phyloP scores from a whole-genome alignment of 1,139 yeast species.

The Blastobotrys apis region DNA sequence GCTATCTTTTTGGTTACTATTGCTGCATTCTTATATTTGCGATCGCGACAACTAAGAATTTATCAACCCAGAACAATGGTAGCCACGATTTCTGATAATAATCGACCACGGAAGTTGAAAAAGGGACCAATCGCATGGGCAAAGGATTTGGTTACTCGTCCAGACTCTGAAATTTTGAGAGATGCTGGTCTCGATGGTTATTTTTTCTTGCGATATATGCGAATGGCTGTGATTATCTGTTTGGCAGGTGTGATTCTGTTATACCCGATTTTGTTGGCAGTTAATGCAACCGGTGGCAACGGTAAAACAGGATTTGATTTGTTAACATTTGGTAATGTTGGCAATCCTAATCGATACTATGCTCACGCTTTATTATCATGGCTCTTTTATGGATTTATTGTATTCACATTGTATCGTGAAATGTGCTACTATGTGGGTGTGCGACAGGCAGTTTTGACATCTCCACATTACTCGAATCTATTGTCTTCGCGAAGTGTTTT shows the following conservation, averaged over 20 bases:
- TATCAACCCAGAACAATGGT: constrained; percentile 78
- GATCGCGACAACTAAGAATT: constrained; percentile 63
- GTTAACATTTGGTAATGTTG: constrained; percentile 74
- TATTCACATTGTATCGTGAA: constrained; percentile 77
- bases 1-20: constrained; percentile 56
- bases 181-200: constrained; percentile 88
- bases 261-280: constrained; percentile 80
- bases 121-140: constrained; percentile 36
- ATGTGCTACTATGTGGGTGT: constrained; percentile 72
- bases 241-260: constrained; percentile 59
- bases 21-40: constrained; percentile 53
- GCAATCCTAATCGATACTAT: constrained; percentile 59
- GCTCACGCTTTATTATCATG: constrained; percentile 85
- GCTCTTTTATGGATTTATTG: constrained; percentile 65
- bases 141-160: constrained; percentile 40
- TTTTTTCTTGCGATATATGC: constrained; percentile 72
- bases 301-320: constrained; percentile 63
- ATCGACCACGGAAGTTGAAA: constrained; percentile 35
- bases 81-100: constrained; percentile 41
- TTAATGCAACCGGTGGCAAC: constrained; percentile 78
- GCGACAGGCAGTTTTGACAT: constrained; percentile 73
- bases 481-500: constrained; percentile 75
- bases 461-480: constrained; percentile 72
- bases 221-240: constrained; percentile 56
- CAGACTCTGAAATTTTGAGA: constrained; percentile 66